Percentiles rank a stretch among this genome's conserved stretches.
Evolutionary conservation across 768 basidiomycete genomes (phyloP).

Genomic region (Boletales sp.): DNA sequence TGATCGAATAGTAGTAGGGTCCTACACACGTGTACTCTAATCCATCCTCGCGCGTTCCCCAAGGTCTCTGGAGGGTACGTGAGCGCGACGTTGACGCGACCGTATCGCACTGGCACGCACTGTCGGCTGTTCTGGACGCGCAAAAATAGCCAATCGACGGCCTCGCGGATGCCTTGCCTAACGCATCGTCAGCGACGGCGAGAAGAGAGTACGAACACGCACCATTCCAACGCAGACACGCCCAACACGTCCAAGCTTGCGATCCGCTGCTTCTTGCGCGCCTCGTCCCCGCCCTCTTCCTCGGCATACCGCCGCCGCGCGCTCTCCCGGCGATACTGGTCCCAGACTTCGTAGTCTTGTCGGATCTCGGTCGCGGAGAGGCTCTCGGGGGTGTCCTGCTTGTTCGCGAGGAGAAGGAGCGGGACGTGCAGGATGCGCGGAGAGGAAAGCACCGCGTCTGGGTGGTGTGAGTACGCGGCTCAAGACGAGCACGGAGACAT

Average conservation of each 20-base stretch:
- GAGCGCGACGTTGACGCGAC: not conserved
- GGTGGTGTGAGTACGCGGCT: not conserved
- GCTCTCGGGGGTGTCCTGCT: conserved; percentile 81
- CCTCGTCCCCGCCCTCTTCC: conserved; percentile 43
- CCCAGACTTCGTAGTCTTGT: conserved; percentile 85
- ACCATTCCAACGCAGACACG: conserved; percentile 90
- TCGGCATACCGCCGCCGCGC: conserved; percentile 52
- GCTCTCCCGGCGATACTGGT: conserved; percentile 70
- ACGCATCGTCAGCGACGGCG: not conserved
- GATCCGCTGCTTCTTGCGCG: conserved; percentile 49
- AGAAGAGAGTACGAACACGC: conserved; percentile 15
- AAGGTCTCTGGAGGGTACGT: conserved; percentile 13
- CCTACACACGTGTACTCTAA: too few species aligned
- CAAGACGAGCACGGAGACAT: conserved; percentile 22
- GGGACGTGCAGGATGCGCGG: conserved; percentile 91
- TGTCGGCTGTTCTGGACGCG: conserved; percentile 87
- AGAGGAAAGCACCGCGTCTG: conserved; percentile 81
- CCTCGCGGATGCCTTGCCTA: conserved; percentile 86
- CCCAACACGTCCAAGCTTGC: conserved; percentile 89
- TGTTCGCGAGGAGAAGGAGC: conserved; percentile 90
- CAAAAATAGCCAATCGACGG: conserved; percentile 93
- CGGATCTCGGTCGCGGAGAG: conserved; percentile 89
- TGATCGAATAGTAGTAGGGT: conserved; percentile 36
- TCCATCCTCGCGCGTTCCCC: conserved; percentile 8
- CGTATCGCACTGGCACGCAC: conserved; percentile 29